Percentiles rank a stretch among this genome's conserved stretches.
These are phyloP conservation scores for Pelargonium nanum DNA, from an alignment of 345 rosid species.

Conservation along the genomic window DNA sequence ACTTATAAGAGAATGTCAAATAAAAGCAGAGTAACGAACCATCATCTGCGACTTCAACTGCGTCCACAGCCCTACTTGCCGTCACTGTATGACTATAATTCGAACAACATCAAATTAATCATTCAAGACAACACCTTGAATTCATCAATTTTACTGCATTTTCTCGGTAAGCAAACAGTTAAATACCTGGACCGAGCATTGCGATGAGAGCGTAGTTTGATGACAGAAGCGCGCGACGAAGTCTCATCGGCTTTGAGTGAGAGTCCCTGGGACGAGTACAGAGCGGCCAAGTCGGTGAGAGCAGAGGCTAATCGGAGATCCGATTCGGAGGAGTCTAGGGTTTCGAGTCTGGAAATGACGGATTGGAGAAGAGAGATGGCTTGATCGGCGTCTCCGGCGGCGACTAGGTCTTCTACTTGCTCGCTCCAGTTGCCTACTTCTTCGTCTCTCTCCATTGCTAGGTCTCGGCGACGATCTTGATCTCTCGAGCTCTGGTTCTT, in stretches of 20 bases:
- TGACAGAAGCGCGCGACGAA: conserved; percentile 43
- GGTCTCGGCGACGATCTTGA: too few species aligned
- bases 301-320: conserved; percentile 50
- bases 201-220: conserved; percentile 32
- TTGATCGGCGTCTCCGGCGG: conserved; percentile 42
- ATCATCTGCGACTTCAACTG: neutral
- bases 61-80: neutral
- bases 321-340: conserved; percentile 16
- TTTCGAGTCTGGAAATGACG: conserved; percentile 31
- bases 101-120: neutral
- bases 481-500: too few species aligned
- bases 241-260: conserved; percentile 71
- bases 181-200: conserved; percentile 28
- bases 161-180: conserved; percentile 7
- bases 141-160: neutral
- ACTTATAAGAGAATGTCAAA: neutral
- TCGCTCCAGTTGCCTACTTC: conserved; percentile 60
- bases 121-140: neutral
- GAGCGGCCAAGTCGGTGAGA: conserved; percentile 47
- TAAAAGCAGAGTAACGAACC: neutral
- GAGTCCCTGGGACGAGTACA: conserved; percentile 61
- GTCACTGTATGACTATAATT: neutral
- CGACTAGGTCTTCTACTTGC: conserved; percentile 63
- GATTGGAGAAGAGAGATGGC: conserved; percentile 69
- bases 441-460: conserved; percentile 10